Conservation (phyloP, 345 rosid species). For the Eucalyptus microcorys region DNA sequence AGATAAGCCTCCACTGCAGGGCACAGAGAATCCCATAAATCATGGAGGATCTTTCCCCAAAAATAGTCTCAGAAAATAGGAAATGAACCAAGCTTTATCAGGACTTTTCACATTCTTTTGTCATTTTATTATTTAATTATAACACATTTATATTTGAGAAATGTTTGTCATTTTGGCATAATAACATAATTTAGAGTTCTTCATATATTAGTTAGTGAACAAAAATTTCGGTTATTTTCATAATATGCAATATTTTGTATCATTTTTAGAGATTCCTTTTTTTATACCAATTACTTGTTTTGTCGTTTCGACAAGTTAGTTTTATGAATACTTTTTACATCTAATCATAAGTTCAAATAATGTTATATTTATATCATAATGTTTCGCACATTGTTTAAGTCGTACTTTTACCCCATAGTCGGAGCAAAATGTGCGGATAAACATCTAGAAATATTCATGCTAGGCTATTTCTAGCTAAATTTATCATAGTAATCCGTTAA, state of each 20-base stretch:
- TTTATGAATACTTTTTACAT: too few relatives aligned
- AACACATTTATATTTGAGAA: not conserved
- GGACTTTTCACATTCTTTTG: not conserved
- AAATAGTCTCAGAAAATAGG: not conserved
- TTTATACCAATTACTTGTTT: not conserved
- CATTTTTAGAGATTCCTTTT: not conserved
- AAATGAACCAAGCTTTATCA: not conserved
- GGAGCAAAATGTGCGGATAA: fast-evolving
- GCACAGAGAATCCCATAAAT: not conserved
- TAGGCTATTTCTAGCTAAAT: not conserved
- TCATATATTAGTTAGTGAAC: not conserved
- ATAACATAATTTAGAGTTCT: not conserved
- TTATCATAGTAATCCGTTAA: not conserved
- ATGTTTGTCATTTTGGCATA: not conserved
- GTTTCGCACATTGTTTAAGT: fast-evolving
- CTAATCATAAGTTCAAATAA: too few relatives aligned
- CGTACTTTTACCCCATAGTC: not conserved
- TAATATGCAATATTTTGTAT: not conserved
- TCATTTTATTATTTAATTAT: not conserved
- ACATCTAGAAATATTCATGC: not conserved
- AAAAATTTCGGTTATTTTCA: not conserved
- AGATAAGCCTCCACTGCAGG: not conserved
- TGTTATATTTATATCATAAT: not conserved
- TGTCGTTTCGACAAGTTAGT: not conserved
- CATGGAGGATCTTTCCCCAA: not conserved